A percentile compares a stretch with the other conserved stretches of the same genome.
These are phyloP conservation scores for Metschnikowia henanensis DNA, from an alignment of 805 yeast species.

Conservation along the genomic window DNA sequence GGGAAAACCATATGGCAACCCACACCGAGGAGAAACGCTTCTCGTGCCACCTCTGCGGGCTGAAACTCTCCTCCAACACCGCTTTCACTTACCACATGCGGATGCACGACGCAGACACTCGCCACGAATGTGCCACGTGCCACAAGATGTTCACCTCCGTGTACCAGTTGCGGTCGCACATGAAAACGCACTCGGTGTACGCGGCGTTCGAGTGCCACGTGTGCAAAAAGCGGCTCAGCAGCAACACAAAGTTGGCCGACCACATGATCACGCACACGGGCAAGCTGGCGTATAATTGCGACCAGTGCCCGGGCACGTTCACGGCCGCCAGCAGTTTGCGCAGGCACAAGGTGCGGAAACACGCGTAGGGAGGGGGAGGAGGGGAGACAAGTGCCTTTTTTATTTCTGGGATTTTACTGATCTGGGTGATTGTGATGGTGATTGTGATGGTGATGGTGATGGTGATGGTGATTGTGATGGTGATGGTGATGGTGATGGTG, in stretches of 20 bases:
- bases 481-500: no score
- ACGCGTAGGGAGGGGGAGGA: not conserved
- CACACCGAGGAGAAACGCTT: not conserved
- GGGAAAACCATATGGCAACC: not conserved
- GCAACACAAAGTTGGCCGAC: not conserved
- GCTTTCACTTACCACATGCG: not conserved
- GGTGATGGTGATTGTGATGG: no score
- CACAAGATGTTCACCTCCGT: not conserved
- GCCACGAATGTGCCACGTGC: not conserved
- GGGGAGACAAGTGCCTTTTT: not conserved
- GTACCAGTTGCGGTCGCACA: not conserved
- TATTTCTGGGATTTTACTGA: no score
- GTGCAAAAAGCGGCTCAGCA: constrained; percentile 1
- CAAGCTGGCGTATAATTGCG: not conserved
- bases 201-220: not conserved
- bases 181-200: not conserved
- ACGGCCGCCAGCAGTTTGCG: constrained; percentile 1
- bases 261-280: constrained; percentile 1
- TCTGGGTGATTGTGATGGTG: no score
- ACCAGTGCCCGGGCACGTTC: not conserved
- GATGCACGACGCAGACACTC: not conserved
- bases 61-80: not conserved
- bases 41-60: not conserved
- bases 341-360: constrained; percentile 1
- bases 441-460: no score